Base-by-base conservation (phyloP, 2,329 filamentous ascomycete genomes). In the Thielaviopsis musarum region DNA sequence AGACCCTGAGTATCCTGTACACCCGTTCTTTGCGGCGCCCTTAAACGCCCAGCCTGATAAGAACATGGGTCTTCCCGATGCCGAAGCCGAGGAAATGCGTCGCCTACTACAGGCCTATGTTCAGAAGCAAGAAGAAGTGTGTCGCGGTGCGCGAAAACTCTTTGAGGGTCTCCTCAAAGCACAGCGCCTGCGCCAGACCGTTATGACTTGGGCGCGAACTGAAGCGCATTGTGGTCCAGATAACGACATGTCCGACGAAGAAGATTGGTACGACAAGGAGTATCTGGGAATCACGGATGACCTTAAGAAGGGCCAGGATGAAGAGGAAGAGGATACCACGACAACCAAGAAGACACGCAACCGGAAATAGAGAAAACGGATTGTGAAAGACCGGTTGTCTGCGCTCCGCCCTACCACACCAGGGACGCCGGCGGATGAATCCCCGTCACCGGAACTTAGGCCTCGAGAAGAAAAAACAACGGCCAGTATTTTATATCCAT, bases 241-340 rank as follows among this genome's bases (percentile, higher is more conserved):
- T 67, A 70, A 83, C 56, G 87, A 91, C 69, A 83, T 93, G 83
- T 90, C 85, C 56, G 88, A 94, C 68, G 87, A 87, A 12, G 88
- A 94, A 73, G 88, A 94, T 68, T 94, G 87, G 86, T 91, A 90
- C 67, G 88, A 94, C 70, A 81, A 80, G 66, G 84, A 88, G 58
- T 85, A 88, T 71, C 91, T 87, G 87, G 81, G 80, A 0, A 69
- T 93, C 55, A 78, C 81, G 9, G 84, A 87, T 62, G 84, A 87
- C 64, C 72, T 91, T 7, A 85, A 88, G 69, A 93, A 93, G 72
- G 88, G 88, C 0, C 84, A 87, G 66, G 86, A 90, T 63, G 84
- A 87, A 67, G 88, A 91, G 66, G 88, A 93, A 67, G 87, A 91
- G 67, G 87, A 90, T 63, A 76, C 73, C 62, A 73, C 75, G 63